These are phyloP conservation scores for Russula sp. DNA, from an alignment of 768 basidiomycete genomes.

Conservation along the genomic window DNA sequence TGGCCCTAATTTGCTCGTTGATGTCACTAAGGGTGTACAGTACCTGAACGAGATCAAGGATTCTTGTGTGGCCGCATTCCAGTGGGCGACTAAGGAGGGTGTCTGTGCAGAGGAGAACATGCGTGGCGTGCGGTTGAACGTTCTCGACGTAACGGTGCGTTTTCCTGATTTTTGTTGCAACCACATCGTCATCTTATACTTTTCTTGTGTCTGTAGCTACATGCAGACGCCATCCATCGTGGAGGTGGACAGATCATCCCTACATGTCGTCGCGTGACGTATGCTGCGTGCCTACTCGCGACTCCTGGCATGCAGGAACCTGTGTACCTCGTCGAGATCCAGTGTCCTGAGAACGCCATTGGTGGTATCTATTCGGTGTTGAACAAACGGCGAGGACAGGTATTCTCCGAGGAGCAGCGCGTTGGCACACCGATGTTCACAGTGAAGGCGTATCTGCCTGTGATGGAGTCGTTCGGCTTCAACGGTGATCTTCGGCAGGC, in stretches of 20 bases:
- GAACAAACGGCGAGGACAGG: constrained; percentile 98
- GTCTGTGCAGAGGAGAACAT: constrained; percentile 96
- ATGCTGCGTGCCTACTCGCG: constrained; percentile 93
- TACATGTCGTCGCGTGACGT: constrained; percentile 92
- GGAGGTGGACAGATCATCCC: constrained; percentile 99
- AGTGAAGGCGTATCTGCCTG: constrained; percentile 94
- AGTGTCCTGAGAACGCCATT: constrained; percentile 95
- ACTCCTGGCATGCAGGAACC: constrained; percentile 93
- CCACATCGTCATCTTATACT: background rate
- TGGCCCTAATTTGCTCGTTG: constrained; percentile 94
- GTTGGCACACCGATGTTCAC: constrained; percentile 99
- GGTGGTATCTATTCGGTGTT: constrained; percentile 93
- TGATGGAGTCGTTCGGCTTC: constrained; percentile 94
- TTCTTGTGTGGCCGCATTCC: constrained; percentile 97
- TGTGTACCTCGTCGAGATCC: constrained; percentile 96
- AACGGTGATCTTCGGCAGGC: constrained; percentile 91
- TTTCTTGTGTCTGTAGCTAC: constrained; percentile 54
- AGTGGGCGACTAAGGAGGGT: constrained; percentile 99
- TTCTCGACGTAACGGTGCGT: constrained; percentile 90
- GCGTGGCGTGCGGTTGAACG: constrained; percentile 96
- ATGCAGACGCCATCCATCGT: constrained; percentile 98
- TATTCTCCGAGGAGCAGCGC: constrained; percentile 96
- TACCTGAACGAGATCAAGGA: constrained; percentile 99
- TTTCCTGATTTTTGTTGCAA: constrained; percentile 1
- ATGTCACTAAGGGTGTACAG: constrained; percentile 98